phyloP scores from a whole-genome alignment of 495 filamentous ascomycete genomes.

The Penicillium mononematosum region DNA sequence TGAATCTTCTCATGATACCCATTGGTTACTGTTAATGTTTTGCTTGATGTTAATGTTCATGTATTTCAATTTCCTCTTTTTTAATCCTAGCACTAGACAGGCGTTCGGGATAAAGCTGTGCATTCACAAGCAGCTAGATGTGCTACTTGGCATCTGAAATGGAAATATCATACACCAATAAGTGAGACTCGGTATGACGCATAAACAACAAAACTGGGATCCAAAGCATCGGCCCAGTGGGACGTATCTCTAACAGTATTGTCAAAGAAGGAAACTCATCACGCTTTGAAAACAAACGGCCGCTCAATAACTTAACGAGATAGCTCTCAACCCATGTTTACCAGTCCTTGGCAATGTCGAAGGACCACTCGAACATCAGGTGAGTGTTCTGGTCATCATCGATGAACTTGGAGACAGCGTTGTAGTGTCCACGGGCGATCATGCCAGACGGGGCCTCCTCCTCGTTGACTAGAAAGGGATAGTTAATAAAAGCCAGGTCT shows the following conservation, averaged over 20 bases:
- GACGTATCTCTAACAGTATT: slow-evolving; percentile 28
- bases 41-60: slow-evolving; percentile 12
- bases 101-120: slow-evolving; percentile 33
- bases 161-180: slow-evolving; percentile 15
- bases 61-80: slow-evolving; percentile 17
- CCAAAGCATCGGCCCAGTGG: slow-evolving; percentile 14
- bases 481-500: background rate
- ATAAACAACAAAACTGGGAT: slow-evolving; percentile 21
- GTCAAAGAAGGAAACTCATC: slow-evolving; percentile 33
- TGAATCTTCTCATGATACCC: slow-evolving; percentile 60
- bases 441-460: slow-evolving; percentile 90
- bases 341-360: slow-evolving; percentile 96
- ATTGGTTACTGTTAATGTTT: slow-evolving; percentile 25
- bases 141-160: slow-evolving; percentile 22
- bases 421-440: slow-evolving; percentile 81
- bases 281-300: slow-evolving; percentile 33
- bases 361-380: slow-evolving; percentile 87
- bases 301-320: slow-evolving; percentile 33
- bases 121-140: slow-evolving; percentile 29
- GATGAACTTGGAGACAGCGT: slow-evolving; percentile 79
- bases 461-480: slow-evolving; percentile 61
- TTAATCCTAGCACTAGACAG: slow-evolving; percentile 26
- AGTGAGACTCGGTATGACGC: slow-evolving; percentile 14
- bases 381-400: slow-evolving; percentile 89
- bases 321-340: slow-evolving; percentile 24